A percentile compares a stretch with the other conserved stretches of the same genome.
These are phyloP conservation scores for Blastobotrys aristatus DNA, from an alignment of 1,139 yeast species.

Conservation along the genomic window DNA sequence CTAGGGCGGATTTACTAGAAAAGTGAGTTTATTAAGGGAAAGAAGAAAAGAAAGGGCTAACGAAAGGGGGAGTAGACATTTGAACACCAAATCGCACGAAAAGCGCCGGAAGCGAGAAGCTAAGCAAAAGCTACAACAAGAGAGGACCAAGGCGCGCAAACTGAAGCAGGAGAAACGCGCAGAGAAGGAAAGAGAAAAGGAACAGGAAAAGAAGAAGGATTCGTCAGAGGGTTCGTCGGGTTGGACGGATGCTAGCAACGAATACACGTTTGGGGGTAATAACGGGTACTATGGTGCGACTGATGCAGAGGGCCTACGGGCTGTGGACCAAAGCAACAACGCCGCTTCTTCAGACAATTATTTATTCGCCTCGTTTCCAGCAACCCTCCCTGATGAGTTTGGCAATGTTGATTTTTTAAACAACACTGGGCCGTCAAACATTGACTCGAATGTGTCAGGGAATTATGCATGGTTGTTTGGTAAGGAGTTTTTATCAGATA, in stretches of 20 bases:
- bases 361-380: conserved; percentile 15
- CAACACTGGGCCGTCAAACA: conserved; percentile 12
- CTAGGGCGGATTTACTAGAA: conserved; percentile 30
- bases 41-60: neutral
- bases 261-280: neutral
- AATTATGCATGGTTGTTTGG: conserved; percentile 27
- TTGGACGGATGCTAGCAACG: neutral
- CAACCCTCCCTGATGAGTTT: conserved; percentile 14
- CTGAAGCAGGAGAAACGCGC: conserved; percentile 4
- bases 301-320: too few relatives aligned
- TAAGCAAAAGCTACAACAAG: conserved; percentile 7
- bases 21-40: conserved; percentile 17
- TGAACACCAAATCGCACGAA: conserved; percentile 29
- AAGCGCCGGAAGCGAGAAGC: conserved; percentile 25
- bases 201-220: neutral
- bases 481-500: conserved; percentile 20
- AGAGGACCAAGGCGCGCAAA: neutral
- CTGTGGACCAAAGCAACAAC: too few relatives aligned
- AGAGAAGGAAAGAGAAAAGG: neutral
- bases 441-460: conserved; percentile 23
- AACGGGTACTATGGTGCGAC: neutral
- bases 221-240: neutral
- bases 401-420: conserved; percentile 13
- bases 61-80: conserved; percentile 20
- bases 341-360: conserved; percentile 4